phyloP scores from a whole-genome alignment of 2,329 filamentous ascomycete species.

The Ophiognomonia clavigignenti-juglandacearum region DNA sequence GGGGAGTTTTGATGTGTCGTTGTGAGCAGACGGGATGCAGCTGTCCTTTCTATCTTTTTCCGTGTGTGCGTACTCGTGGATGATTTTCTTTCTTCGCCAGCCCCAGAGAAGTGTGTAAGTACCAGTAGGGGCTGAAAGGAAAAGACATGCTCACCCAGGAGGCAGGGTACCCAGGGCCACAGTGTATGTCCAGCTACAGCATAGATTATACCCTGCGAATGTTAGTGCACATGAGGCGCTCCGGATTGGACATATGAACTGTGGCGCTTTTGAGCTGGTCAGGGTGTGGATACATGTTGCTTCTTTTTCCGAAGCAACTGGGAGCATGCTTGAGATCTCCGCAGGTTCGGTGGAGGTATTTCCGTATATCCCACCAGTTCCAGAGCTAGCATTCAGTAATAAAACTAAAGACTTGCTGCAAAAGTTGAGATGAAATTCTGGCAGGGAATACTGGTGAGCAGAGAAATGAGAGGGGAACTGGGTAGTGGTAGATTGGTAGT shows the following conservation, averaged over 20 bases:
- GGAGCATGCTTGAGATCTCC: background rate
- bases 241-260: slow-evolving; percentile 14
- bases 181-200: slow-evolving; percentile 5
- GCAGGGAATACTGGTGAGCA: too few species aligned
- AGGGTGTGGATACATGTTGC: slow-evolving; percentile 5
- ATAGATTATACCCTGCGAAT: slow-evolving; percentile 12
- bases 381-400: too few species aligned
- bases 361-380: too few species aligned
- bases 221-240: slow-evolving; percentile 9
- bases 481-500: background rate
- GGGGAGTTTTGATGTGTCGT: background rate
- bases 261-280: slow-evolving; percentile 12
- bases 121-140: slow-evolving; percentile 14
- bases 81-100: slow-evolving; percentile 8
- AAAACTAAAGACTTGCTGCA: too few species aligned
- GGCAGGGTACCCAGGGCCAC: slow-evolving; percentile 12
- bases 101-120: slow-evolving; percentile 4
- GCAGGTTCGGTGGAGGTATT: background rate
- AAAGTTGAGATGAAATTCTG: too few species aligned
- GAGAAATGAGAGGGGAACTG: background rate
- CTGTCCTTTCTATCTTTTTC: slow-evolving; percentile 4
- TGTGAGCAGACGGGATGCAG: slow-evolving; percentile 3
- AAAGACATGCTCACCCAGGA: slow-evolving; percentile 8
- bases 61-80: background rate
- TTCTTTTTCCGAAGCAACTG: background rate